Percentiles rank a stretch among this genome's conserved stretches.
These are phyloP conservation scores for Tetrastigma voinierianum DNA, from an alignment of 164 flowering plant genomes.

Conservation along the genomic window DNA sequence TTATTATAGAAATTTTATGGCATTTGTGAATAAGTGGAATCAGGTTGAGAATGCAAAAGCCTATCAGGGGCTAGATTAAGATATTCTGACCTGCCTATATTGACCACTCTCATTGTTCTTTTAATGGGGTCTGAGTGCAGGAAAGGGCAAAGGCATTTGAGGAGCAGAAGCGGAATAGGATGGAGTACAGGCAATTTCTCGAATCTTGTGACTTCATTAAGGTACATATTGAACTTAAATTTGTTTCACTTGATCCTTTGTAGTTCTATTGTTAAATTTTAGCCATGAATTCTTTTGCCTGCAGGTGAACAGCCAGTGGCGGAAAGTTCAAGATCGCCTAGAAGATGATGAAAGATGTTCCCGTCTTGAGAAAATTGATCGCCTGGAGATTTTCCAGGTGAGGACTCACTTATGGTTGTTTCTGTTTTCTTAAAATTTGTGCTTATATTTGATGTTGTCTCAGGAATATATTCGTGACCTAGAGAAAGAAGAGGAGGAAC, in stretches of 20 bases:
- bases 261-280: not conserved
- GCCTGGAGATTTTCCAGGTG: constrained; percentile 84
- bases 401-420: not conserved
- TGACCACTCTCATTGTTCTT: not conserved
- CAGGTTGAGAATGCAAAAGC: too few relatives aligned
- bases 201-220: constrained; percentile 91
- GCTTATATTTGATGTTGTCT: constrained; percentile 27
- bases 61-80: not conserved
- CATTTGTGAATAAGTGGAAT: too few relatives aligned
- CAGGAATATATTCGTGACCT: constrained; percentile 92
- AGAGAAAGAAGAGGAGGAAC: constrained; percentile 96
- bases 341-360: constrained; percentile 92
- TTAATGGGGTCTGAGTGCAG: constrained; percentile 30
- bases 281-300: not conserved
- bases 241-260: not conserved
- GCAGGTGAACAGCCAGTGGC: constrained; percentile 90
- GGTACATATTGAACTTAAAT: constrained; percentile 42
- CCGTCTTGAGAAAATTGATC: constrained; percentile 89
- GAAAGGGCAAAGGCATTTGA: constrained; percentile 84
- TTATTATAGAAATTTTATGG: too few relatives aligned
- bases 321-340: constrained; percentile 87
- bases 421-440: constrained; percentile 1
- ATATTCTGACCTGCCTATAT: not conserved
- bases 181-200: constrained; percentile 78
- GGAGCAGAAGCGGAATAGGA: constrained; percentile 63